A percentile compares a stretch with the other conserved stretches of the same genome.
Evolutionary conservation across 257 asterid genomes (phyloP).

Genomic region (Rhazya stricta): DNA sequence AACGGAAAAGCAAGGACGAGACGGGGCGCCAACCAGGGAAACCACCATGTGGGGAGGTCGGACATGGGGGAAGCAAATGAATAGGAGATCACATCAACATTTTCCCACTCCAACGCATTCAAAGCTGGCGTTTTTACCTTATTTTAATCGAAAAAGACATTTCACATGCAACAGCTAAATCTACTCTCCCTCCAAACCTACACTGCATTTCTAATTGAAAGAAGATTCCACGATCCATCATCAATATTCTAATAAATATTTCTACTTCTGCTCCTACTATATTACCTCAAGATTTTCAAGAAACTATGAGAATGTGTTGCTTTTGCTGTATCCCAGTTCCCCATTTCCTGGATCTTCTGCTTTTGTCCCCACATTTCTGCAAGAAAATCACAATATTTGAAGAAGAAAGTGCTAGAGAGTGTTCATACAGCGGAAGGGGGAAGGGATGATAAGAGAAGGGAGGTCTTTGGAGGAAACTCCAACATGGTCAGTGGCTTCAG

Average conservation of each 20-base stretch:
- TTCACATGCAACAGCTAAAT: slow-evolving; percentile 5
- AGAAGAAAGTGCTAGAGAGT: background rate
- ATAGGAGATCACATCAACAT: background rate
- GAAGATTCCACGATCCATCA: slow-evolving; percentile 30
- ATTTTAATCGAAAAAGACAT: slow-evolving; percentile 13
- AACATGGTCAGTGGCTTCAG: slow-evolving; percentile 95
- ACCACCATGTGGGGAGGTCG: slow-evolving; percentile 31
- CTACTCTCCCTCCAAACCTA: background rate
- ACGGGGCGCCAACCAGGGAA: slow-evolving; percentile 9
- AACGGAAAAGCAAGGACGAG: background rate
- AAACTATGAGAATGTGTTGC: slow-evolving; percentile 1
- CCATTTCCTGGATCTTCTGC: slow-evolving; percentile 41
- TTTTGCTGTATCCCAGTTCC: slow-evolving; percentile 21
- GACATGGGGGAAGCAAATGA: slow-evolving; percentile 13
- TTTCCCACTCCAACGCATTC: slow-evolving; percentile 16
- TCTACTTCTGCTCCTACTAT: background rate
- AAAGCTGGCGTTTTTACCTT: slow-evolving; percentile 12
- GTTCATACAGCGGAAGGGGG: background rate
- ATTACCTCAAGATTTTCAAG: slow-evolving; percentile 2
- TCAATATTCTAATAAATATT: slow-evolving; percentile 1
- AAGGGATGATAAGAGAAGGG: slow-evolving; percentile 50
- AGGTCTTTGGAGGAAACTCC: slow-evolving; percentile 88
- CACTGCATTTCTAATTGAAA: slow-evolving; percentile 3
- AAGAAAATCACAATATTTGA: background rate
- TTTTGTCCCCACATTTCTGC: slow-evolving; percentile 7